Conservation (phyloP, 2,329 filamentous ascomycete genomes). For the Colletotrichum zoysiae region DNA sequence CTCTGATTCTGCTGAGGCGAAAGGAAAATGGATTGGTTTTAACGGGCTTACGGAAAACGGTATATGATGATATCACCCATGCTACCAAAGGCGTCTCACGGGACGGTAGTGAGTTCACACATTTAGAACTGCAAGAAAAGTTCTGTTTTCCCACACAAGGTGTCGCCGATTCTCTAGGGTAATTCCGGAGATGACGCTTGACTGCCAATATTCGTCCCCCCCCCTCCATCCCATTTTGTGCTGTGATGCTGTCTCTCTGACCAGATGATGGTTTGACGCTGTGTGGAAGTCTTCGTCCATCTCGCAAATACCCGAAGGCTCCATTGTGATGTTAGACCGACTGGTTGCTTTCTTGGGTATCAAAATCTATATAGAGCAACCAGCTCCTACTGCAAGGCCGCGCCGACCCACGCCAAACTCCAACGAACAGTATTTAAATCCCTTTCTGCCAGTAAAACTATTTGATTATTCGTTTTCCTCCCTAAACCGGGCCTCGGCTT, state of each 20-base stretch:
- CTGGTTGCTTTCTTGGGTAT: slow-evolving; percentile 26
- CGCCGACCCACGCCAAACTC: not conserved
- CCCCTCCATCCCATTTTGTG: slow-evolving; percentile 41
- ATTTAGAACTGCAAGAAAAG: slow-evolving; percentile 69
- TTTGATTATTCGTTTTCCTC: not conserved
- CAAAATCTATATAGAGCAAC: slow-evolving; percentile 30
- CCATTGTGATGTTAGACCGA: not conserved
- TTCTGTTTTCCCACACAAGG: slow-evolving; percentile 75
- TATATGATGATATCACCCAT: slow-evolving; percentile 42
- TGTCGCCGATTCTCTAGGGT: slow-evolving; percentile 85
- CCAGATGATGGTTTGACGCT: not conserved
- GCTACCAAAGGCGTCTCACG: slow-evolving; percentile 66
- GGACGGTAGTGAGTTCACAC: slow-evolving; percentile 68
- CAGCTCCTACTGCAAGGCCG: not conserved
- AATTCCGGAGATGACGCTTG: slow-evolving; percentile 82
- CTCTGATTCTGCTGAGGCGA: slow-evolving; percentile 14
- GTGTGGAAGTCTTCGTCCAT: not conserved
- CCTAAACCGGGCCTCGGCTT: slow-evolving; percentile 29
- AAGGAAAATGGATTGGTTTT: slow-evolving; percentile 40
- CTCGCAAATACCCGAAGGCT: not conserved
- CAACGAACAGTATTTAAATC: not conserved
- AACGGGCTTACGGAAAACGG: slow-evolving; percentile 59
- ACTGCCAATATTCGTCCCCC: slow-evolving; percentile 77
- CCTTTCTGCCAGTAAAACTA: not conserved
- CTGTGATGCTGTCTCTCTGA: slow-evolving; percentile 45